A percentile compares a stretch with the other conserved stretches of the same genome.
Conservation (phyloP, 208 protist species). For the Zelonia costaricensis region DNA sequence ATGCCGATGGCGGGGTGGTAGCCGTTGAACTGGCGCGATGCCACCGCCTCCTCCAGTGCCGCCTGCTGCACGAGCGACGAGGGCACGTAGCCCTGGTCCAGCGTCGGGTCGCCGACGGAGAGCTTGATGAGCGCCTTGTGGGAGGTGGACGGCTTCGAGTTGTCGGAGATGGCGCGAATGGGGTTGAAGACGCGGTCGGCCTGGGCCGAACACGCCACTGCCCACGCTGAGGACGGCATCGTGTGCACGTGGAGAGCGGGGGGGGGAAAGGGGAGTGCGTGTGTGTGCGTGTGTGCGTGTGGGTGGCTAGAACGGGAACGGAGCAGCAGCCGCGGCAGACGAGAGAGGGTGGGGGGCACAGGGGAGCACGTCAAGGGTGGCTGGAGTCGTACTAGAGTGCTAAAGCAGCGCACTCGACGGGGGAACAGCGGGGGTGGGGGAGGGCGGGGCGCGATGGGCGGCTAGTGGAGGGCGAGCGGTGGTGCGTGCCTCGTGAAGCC, state of each 20-base stretch:
- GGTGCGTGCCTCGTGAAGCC: too few relatives aligned
- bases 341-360: too few relatives aligned
- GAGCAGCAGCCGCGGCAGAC: too few relatives aligned
- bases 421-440: too few relatives aligned
- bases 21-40: conserved; percentile 45
- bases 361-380: too few relatives aligned
- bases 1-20: conserved; percentile 62
- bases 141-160: conserved; percentile 52
- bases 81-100: conserved; percentile 69
- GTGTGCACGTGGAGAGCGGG: not conserved
- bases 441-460: too few relatives aligned
- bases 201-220: conserved; percentile 31
- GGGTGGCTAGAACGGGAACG: not conserved
- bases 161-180: conserved; percentile 80
- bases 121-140: conserved; percentile 39
- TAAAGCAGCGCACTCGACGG: too few relatives aligned
- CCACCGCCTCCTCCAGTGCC: conserved; percentile 49
- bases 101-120: conserved; percentile 73
- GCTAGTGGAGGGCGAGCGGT: too few relatives aligned
- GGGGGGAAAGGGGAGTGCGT: not conserved
- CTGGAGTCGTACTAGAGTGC: too few relatives aligned
- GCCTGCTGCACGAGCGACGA: conserved; percentile 39
- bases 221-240: conserved; percentile 10
- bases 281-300: not conserved
- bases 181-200: conserved; percentile 68